Base-by-base conservation (phyloP, 139 green algal genomes). In the Yamagishiella unicocca region DNA sequence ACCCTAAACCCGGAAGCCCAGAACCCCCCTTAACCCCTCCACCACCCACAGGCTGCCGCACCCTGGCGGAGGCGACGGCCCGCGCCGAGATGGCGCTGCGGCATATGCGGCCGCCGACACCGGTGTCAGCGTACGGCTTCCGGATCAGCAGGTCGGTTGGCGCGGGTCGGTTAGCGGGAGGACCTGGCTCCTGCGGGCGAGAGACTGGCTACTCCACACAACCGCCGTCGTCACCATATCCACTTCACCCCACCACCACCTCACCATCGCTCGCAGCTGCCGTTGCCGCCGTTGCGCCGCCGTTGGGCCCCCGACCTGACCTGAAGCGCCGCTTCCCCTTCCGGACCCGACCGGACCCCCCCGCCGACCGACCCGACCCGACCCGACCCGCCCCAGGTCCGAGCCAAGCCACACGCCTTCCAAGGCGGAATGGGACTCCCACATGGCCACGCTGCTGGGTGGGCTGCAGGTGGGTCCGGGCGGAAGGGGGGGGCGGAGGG, bases 401-500 rank as follows among this genome's bases (percentile, higher is more conserved):
- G 84, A 89, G 55, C 31, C 31, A 22, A 58, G 62, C 29, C 95
- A 96, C 89, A 38, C 74, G 2, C 94, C 95, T 1, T 76, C 90
- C 27, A 29, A 89, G 79, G 54, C 40, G 7, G 88, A 87, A 50
- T 97, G 94, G 94, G 61, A 84, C 21, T 29, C 24, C n/a, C 40
- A 81, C 37, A 53, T 94, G 80, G 37, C 14, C 1, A 42, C 45
- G 22, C 64, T 91, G 72, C 76, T 90, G 27, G 37, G 40, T 1
- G 62, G 81, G 1, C 82, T 93, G 42, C 83, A 91, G 72, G 85
- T 67, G 58, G 43, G 53, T 2, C 3, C 4, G 43, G 42, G 31
- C n/a, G 9, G 73, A 46, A 9, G 27, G 31, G 43, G 7, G 6
- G 2, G 10, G 31, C 37, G 50, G 50, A 58, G 17, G 50, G n/a